Conservation (phyloP, 176 grass and related monocot genomes). For the Ensete glaucum region DNA sequence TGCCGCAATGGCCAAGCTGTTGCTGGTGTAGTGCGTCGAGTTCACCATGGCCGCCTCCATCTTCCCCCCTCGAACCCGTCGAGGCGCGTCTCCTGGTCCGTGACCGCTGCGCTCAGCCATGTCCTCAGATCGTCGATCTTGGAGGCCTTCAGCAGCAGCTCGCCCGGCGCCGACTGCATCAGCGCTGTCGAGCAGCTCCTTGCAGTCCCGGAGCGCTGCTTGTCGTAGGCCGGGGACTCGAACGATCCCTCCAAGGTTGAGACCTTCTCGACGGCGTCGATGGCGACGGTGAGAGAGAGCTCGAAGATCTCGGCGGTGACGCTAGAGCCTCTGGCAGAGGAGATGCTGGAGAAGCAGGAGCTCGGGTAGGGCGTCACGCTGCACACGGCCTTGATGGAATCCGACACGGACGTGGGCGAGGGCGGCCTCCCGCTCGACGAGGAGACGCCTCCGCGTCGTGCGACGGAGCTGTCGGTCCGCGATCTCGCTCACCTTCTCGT, state of each 20-base stretch:
- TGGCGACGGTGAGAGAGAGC: slow-evolving; percentile 5
- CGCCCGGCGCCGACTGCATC: not conserved
- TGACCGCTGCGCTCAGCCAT: slow-evolving; percentile 70
- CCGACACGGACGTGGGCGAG: not conserved
- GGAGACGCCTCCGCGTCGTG: not conserved
- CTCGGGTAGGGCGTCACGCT: slow-evolving; percentile 24
- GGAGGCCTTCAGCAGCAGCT: not conserved
- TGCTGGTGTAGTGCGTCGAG: slow-evolving; percentile 56
- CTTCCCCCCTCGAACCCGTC: slow-evolving; percentile 58
- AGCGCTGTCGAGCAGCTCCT: slow-evolving; percentile 16
- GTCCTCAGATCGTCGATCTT: slow-evolving; percentile 30
- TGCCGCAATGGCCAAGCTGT: slow-evolving; percentile 67
- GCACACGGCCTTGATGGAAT: slow-evolving; percentile 18
- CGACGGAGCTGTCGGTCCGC: slow-evolving; percentile 12
- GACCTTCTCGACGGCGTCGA: slow-evolving; percentile 17
- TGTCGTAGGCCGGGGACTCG: slow-evolving; percentile 1
- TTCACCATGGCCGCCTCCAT: slow-evolving; percentile 42
- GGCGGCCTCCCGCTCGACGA: not conserved
- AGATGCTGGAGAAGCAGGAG: slow-evolving; percentile 29
- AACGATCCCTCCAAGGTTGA: slow-evolving; percentile 1
- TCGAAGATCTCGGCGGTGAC: slow-evolving; percentile 17
- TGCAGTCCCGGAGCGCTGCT: slow-evolving; percentile 25
- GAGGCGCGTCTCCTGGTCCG: slow-evolving; percentile 78
- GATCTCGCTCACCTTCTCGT: slow-evolving; percentile 19
- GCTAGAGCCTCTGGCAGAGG: slow-evolving; percentile 15